phyloP scores from a whole-genome alignment of 192 early-diverging fungal species.

The Coemansia sp. region DNA sequence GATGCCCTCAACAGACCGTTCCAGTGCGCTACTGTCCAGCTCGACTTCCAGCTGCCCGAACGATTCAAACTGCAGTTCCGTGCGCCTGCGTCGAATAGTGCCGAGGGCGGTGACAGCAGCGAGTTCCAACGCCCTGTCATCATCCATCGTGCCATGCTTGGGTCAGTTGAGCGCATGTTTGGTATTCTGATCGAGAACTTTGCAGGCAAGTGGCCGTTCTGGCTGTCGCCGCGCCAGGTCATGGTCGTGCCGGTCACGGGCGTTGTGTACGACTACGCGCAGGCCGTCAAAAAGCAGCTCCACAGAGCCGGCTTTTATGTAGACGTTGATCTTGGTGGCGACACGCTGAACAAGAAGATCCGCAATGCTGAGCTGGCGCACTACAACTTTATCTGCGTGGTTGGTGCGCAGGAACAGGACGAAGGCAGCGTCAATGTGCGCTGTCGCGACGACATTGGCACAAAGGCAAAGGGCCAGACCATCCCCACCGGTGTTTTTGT shows the following conservation, averaged over 20 bases:
- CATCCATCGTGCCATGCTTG: conserved; percentile 97
- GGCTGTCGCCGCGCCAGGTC: conserved; percentile 94
- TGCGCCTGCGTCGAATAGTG: conserved; percentile 56
- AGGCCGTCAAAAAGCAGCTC: conserved; percentile 66
- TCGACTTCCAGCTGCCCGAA: conserved; percentile 97
- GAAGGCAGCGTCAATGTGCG: conserved; percentile 86
- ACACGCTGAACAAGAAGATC: conserved; percentile 97
- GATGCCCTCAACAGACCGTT: conserved; percentile 89
- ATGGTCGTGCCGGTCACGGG: conserved; percentile 85
- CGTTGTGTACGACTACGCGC: conserved; percentile 78
- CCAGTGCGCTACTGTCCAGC: conserved; percentile 97
- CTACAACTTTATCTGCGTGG: conserved; percentile 97
- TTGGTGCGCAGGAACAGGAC: conserved; percentile 80
- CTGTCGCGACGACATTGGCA: conserved; percentile 79
- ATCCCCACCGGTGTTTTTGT: conserved; percentile 70
- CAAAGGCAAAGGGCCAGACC: conserved; percentile 80
- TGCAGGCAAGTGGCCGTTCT: conserved; percentile 98
- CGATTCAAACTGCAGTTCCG: conserved; percentile 92
- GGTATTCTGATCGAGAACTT: conserved; percentile 95
- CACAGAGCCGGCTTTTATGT: conserved; percentile 74
- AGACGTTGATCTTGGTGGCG: conserved; percentile 83
- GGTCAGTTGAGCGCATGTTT: conserved; percentile 94
- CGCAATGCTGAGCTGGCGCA: conserved; percentile 90
- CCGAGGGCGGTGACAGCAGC: conserved; percentile 52
- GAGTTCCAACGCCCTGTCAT: conserved; percentile 86